These are phyloP conservation scores for Alternaria sp. DNA, from an alignment of 2,329 filamentous ascomycete genomes.

Conservation along the genomic window DNA sequence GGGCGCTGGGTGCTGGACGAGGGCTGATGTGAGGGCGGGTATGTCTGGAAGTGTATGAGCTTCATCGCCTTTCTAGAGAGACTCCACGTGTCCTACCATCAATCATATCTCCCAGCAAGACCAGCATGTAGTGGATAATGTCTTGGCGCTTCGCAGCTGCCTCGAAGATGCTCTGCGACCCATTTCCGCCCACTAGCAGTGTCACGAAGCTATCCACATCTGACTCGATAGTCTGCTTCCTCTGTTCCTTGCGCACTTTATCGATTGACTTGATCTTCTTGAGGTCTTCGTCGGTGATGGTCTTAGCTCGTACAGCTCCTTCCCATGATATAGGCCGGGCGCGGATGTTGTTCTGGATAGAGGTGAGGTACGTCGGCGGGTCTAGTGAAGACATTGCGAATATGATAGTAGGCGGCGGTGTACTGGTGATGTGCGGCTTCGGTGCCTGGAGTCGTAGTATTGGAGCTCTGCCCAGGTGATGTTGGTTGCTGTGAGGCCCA, in stretches of 20 bases:
- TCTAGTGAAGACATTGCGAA: constrained; percentile 80
- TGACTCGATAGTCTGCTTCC: constrained; percentile 78
- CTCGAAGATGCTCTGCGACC: constrained; percentile 78
- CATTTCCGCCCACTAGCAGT: constrained; percentile 74
- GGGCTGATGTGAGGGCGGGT: constrained; percentile 75
- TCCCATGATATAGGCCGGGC: constrained; percentile 97
- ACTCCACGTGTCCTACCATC: constrained; percentile 64
- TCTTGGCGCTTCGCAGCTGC: constrained; percentile 80
- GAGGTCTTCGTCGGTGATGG: constrained; percentile 91
- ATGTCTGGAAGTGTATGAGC: constrained; percentile 64
- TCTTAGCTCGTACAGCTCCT: constrained; percentile 89
- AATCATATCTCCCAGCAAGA: constrained; percentile 85
- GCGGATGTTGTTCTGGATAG: constrained; percentile 96
- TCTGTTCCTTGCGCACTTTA: constrained; percentile 91
- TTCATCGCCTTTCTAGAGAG: not conserved
- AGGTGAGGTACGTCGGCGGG: constrained; percentile 84
- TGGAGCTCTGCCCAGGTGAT: constrained; percentile 24
- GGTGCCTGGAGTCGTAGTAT: constrained; percentile 14
- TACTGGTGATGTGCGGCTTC: constrained; percentile 7
- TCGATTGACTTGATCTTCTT: constrained; percentile 96
- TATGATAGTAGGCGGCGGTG: constrained; percentile 4
- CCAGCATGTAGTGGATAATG: constrained; percentile 93
- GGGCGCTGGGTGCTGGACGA: constrained; percentile 73
- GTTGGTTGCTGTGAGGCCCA: constrained; percentile 40
- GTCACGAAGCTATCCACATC: constrained; percentile 81